These are phyloP conservation scores for Vitis riparia DNA, from an alignment of 164 flowering plant species.

Conservation along the genomic window DNA sequence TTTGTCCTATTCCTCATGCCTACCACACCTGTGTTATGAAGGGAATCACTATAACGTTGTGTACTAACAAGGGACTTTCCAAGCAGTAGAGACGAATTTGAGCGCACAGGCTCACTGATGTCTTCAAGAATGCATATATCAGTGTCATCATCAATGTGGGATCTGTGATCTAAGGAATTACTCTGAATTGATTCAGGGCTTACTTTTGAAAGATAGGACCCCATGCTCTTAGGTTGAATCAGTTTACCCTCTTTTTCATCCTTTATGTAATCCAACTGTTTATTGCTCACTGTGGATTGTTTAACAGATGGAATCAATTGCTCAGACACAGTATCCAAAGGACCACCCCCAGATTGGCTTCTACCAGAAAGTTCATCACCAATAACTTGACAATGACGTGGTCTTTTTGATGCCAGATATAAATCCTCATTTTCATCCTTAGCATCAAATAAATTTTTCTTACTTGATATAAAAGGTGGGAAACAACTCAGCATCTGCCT, in stretches of 20 bases:
- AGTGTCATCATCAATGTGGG: slow-evolving; percentile 45
- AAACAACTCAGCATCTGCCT: slow-evolving; percentile 2
- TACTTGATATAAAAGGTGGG: slow-evolving; percentile 5
- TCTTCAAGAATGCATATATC: slow-evolving; percentile 77
- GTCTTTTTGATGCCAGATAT: slow-evolving; percentile 11
- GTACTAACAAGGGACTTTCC: slow-evolving; percentile 23
- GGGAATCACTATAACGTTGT: slow-evolving; percentile 30
- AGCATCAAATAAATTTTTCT: background rate
- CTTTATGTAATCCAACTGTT: slow-evolving; percentile 19
- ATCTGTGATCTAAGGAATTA: slow-evolving; percentile 24
- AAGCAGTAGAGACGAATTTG: slow-evolving; percentile 17
- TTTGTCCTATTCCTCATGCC: slow-evolving; percentile 34
- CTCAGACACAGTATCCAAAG: slow-evolving; percentile 10
- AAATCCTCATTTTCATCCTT: slow-evolving; percentile 16
- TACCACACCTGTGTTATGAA: slow-evolving; percentile 27
- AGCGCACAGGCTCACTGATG: slow-evolving; percentile 47
- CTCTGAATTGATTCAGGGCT: slow-evolving; percentile 39
- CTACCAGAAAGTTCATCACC: slow-evolving; percentile 4
- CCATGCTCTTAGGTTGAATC: slow-evolving; percentile 10
- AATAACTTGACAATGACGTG: slow-evolving; percentile 14
- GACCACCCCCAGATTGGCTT: slow-evolving; percentile 6
- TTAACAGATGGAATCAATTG: slow-evolving; percentile 7
- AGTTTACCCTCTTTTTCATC: slow-evolving; percentile 25
- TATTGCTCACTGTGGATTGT: slow-evolving; percentile 14
- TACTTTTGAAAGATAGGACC: slow-evolving; percentile 24